Conservation (phyloP, 306 rosid species). For the Glycine tomentella region DNA sequence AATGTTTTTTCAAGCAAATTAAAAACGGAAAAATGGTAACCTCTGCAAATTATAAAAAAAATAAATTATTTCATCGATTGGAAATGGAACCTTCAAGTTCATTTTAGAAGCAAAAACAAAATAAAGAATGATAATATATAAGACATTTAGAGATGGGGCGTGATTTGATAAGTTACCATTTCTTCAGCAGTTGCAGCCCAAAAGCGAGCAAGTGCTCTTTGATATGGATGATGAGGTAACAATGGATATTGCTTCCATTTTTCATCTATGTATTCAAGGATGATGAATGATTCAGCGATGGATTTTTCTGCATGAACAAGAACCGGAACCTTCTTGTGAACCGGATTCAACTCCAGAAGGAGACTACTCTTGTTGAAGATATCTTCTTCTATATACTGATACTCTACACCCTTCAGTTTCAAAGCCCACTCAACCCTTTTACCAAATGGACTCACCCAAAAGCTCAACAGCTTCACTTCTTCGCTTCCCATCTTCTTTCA, state of each 20-base stretch:
- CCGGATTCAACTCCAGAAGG: slow-evolving; percentile 47
- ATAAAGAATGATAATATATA: too few species aligned
- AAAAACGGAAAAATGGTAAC: too few species aligned
- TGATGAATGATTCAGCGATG: slow-evolving; percentile 42
- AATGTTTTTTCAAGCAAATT: too few species aligned
- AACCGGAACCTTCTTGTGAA: slow-evolving; percentile 47
- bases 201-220: slow-evolving; percentile 49
- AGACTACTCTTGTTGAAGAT: slow-evolving; percentile 50
- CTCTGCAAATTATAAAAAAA: too few species aligned
- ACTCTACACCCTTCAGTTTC: slow-evolving; percentile 44
- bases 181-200: slow-evolving; percentile 44
- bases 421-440: slow-evolving; percentile 50
- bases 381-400: slow-evolving; percentile 51
- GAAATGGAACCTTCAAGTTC: too few species aligned
- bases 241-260: slow-evolving; percentile 43
- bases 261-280: slow-evolving; percentile 51
- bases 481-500: slow-evolving; percentile 30
- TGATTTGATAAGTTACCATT: slow-evolving; percentile 11
- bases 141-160: too few species aligned
- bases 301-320: slow-evolving; percentile 21
- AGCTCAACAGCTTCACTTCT: slow-evolving; percentile 48
- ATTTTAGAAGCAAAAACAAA: too few species aligned
- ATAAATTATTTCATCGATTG: too few species aligned
- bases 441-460: slow-evolving; percentile 42
- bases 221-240: slow-evolving; percentile 50